Evolutionary conservation across 768 basidiomycete species (phyloP), one percentile per base, ranked within the genome.

Genomic region (Tephrocybe sp.): DNA sequence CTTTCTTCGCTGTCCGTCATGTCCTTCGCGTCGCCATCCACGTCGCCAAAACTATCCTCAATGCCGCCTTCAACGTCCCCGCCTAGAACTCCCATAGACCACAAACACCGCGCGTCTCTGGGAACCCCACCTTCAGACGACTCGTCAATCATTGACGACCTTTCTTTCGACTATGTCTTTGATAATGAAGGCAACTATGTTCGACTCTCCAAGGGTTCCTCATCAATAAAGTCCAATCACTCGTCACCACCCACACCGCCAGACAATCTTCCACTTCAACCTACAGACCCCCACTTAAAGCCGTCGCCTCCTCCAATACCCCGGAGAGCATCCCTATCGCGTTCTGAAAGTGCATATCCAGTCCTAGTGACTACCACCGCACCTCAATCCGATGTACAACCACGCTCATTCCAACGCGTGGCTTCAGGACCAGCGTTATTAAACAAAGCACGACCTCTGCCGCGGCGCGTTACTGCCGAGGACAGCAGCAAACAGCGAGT

Each of bases 331-430:
- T 79, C 85, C 0, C 73, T 89, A 24, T 79, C 85, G 4, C 83
- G 82, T 37, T 85, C 86, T 32, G 86, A 89, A 61, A 85, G 80
- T 59, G 76, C 80, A 25, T 77, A 79, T 55, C 67, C 79, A n/a
- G 62, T 72, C 7, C 70, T 77, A n/a, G 53, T 63, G 60, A 51
- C 69, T 47, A 56, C 59, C 49, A 53, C 71, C 53, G 37, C 60
- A 19, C 45, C 47, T 13, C 31, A 60, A 32, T 25, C 59, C 36
- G 56, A 64, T 45, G 68, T 59, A n/a, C 65, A 65, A 44, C 60
- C 69, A 9, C 77, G 88, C 42, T 79, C 80, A 5, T 84, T 90
- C 59, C 78, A 82, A 53, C 85, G 89, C 53, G 77, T 82, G 31
- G 74, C 78, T 2, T 91, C 88, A 9, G 83, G 80, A 24, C 81